Evolutionary conservation across 169 alveolate genomes (phyloP), one percentile per base, ranked within the genome.

Genomic region (Eimeria praecox): DNA sequence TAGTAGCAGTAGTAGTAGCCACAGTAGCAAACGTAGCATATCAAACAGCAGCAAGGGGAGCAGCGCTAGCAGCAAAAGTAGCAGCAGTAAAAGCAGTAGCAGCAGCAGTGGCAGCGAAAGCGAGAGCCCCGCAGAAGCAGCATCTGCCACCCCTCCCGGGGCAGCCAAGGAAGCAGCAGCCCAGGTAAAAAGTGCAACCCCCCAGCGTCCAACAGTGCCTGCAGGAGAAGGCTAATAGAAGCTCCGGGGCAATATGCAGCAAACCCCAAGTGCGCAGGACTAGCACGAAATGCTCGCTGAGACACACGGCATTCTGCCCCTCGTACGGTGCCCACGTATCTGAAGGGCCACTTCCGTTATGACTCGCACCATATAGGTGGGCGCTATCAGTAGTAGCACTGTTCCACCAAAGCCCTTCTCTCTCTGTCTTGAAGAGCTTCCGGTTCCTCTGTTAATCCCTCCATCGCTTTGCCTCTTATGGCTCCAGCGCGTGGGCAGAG

Each of bases 21-120:
- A 38, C 69, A 54, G 30, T 24, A 33, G 54, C 24, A 33, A 49
- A 24, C 9, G 49, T 56, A 49, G 56, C 22, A 10, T 49, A 42
- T 30, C 73, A 46, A 83, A 30, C 66, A 83, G 75, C 52, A 52
- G 54, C 46, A 10, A 38, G n/a, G 27, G 46, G 6, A 49, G 77
- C 59, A 54, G 75, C 22, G 30, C 27, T 3, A 78, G n/a, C 62
- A 38, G 66, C 89, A 30, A 30, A 1, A 20, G 86, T 12, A 75
- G 86, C 86, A 80, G 89, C 44, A 44, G 52, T 38, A 38, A 38
- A 16, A 73, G 54, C 69, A 49, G 89, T n/a, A 78, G 89, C 38
- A 80, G 66, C 38, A 80, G 89, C 3, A 44, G 66, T n/a, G 89
- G 89, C 27, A 49, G 66, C 66, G 69, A 80, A 10, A 30, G 66